Conservation (phyloP, 2,329 filamentous ascomycete species). For the Calonectria pseudoreteaudii region DNA sequence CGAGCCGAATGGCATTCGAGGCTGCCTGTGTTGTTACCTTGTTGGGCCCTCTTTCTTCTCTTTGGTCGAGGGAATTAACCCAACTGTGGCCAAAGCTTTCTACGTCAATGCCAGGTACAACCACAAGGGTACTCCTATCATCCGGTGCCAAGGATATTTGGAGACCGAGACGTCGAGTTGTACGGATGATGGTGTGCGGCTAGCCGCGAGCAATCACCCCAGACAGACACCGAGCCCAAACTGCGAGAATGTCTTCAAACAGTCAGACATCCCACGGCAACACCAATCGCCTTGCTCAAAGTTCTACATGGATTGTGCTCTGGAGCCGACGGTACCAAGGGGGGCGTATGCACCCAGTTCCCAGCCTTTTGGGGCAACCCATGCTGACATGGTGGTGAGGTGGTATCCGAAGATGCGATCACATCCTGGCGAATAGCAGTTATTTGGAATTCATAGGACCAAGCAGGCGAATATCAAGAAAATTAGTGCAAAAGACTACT, state of each 20-base stretch:
- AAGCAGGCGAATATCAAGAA: not conserved
- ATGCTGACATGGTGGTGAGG: not conserved
- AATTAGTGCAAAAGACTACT: not conserved
- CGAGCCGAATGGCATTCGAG: not conserved
- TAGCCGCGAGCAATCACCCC: not conserved
- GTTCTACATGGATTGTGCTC: not conserved
- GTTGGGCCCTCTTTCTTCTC: not conserved
- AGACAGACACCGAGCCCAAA: not conserved
- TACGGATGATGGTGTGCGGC: not conserved
- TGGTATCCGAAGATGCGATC: not conserved
- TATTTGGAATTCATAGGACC: not conserved
- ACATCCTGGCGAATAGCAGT: not conserved
- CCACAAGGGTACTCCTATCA: not conserved
- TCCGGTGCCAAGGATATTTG: not conserved
- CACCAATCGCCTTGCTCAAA: not conserved
- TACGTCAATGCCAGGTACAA: not conserved
- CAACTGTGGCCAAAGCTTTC: not conserved
- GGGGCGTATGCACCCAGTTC: not conserved
- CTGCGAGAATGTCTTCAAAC: not conserved
- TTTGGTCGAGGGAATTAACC: not conserved
- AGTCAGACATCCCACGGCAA: not conserved
- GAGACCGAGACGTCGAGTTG: not conserved
- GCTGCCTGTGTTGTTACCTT: not conserved
- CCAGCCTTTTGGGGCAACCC: conserved; percentile 10
- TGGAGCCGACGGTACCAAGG: not conserved